A percentile compares a stretch with the other conserved stretches of the same genome.
phyloP scores from a whole-genome alignment of 2,329 filamentous ascomycete species.

The Xylaria sp. region DNA sequence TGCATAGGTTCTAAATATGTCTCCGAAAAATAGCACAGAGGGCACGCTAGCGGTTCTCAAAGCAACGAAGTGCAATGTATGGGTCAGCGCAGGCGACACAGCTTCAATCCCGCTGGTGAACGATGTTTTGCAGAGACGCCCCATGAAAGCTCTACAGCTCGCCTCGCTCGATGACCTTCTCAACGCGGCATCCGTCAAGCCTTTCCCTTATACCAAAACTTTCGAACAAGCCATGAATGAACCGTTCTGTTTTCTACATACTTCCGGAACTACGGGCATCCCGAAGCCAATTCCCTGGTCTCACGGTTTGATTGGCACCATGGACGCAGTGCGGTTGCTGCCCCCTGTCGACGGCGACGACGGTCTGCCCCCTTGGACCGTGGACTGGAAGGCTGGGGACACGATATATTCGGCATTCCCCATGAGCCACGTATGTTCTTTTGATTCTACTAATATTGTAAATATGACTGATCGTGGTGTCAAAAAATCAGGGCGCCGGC shows the following conservation, averaged over 20 bases:
- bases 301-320: conserved; percentile 49
- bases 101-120: conserved; percentile 18
- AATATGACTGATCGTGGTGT: conserved; percentile 4
- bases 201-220: conserved; percentile 48
- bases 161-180: conserved; percentile 47
- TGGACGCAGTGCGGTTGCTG: conserved; percentile 52
- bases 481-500: conserved; percentile 50
- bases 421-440: conserved; percentile 49
- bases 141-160: conserved; percentile 46
- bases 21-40: conserved; percentile 17
- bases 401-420: conserved; percentile 52
- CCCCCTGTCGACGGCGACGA: conserved; percentile 48
- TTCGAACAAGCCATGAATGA: conserved; percentile 50
- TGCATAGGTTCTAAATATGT: too few species aligned
- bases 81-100: conserved; percentile 13
- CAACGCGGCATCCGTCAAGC: conserved; percentile 26
- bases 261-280: conserved; percentile 56
- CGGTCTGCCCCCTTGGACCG: conserved; percentile 46
- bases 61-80: conserved; percentile 19
- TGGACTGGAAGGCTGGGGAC: conserved; percentile 46
- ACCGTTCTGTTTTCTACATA: conserved; percentile 54
- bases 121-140: conserved; percentile 40
- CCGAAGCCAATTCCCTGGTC: conserved; percentile 54
- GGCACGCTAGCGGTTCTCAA: conserved; percentile 18
- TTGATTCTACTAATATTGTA: not conserved